Percentiles rank a stretch among this genome's conserved stretches.
These are phyloP conservation scores for Trametes meyenii DNA, from an alignment of 768 basidiomycete genomes.

Conservation along the genomic window DNA sequence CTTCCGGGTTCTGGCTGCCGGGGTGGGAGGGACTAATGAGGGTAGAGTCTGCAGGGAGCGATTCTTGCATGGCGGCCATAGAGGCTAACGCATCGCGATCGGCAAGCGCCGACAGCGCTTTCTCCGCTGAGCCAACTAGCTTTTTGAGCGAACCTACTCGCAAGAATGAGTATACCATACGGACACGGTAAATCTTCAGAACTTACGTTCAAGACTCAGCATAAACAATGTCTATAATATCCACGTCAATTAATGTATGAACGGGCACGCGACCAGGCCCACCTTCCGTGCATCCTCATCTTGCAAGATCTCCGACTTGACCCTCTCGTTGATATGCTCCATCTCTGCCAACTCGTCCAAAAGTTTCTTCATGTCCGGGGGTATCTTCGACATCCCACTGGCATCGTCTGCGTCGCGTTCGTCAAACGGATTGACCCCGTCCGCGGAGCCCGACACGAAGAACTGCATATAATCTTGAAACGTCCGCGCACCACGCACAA, in stretches of 20 bases:
- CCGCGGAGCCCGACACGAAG: conserved; percentile 26
- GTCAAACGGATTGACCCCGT: conserved; percentile 5
- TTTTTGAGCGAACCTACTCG: conserved; percentile 21
- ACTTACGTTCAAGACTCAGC: conserved; percentile 51
- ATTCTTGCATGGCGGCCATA: background rate
- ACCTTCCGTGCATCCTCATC: conserved; percentile 49
- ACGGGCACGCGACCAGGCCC: conserved; percentile 17
- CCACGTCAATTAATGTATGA: background rate
- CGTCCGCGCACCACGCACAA: conserved; percentile 40
- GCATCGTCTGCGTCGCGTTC: conserved; percentile 11
- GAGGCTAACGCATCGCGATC: conserved; percentile 23
- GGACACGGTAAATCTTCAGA: background rate
- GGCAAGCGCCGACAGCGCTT: conserved; percentile 21
- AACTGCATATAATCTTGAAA: conserved; percentile 48
- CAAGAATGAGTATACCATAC: too few species aligned
- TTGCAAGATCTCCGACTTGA: conserved; percentile 45
- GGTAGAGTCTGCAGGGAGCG: too few species aligned
- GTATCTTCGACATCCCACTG: conserved; percentile 21
- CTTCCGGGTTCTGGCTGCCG: background rate
- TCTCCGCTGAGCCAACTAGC: conserved; percentile 25
- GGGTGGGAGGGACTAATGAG: background rate
- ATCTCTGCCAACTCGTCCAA: conserved; percentile 45
- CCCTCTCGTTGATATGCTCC: conserved; percentile 35
- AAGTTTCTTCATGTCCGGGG: conserved; percentile 37
- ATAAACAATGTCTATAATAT: conserved; percentile 42